Evolutionary conservation across 305 asterid genomes (phyloP).

Genomic region (Solanum hybrid): DNA sequence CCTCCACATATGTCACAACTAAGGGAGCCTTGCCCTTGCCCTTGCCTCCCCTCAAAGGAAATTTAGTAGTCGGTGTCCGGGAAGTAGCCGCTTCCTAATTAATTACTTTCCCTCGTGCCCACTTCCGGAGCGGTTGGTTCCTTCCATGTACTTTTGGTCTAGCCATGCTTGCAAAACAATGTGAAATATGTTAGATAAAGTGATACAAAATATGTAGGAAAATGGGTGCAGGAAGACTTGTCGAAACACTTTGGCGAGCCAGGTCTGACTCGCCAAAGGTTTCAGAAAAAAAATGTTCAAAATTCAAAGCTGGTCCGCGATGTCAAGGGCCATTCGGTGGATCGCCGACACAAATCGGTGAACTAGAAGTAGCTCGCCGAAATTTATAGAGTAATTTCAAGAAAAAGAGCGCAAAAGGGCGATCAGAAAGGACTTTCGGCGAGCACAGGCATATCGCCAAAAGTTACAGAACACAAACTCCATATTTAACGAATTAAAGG

Average conservation of each 20-base stretch:
- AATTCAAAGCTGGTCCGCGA: neutral
- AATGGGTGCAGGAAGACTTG: too few relatives aligned
- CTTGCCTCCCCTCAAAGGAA: neutral
- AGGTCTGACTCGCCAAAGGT: too few relatives aligned
- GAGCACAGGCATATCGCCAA: neutral
- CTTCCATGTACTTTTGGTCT: too few relatives aligned
- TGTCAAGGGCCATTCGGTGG: neutral
- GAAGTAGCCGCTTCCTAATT: too few relatives aligned
- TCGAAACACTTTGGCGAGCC: too few relatives aligned
- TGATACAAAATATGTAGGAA: too few relatives aligned
- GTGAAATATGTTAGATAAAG: too few relatives aligned
- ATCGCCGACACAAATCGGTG: neutral
- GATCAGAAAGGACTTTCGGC: neutral
- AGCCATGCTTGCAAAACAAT: too few relatives aligned
- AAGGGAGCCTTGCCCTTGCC: neutral
- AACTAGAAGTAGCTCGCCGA: neutral
- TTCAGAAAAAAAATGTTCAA: too few relatives aligned
- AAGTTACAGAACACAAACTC: neutral
- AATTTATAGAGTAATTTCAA: neutral
- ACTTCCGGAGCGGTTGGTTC: too few relatives aligned
- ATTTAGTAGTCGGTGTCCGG: neutral
- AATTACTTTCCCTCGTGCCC: too few relatives aligned
- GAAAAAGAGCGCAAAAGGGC: neutral
- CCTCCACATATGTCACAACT: neutral
- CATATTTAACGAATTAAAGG: neutral